phyloP scores from a whole-genome alignment of 768 basidiomycete species.

The Amanita thiersii region DNA sequence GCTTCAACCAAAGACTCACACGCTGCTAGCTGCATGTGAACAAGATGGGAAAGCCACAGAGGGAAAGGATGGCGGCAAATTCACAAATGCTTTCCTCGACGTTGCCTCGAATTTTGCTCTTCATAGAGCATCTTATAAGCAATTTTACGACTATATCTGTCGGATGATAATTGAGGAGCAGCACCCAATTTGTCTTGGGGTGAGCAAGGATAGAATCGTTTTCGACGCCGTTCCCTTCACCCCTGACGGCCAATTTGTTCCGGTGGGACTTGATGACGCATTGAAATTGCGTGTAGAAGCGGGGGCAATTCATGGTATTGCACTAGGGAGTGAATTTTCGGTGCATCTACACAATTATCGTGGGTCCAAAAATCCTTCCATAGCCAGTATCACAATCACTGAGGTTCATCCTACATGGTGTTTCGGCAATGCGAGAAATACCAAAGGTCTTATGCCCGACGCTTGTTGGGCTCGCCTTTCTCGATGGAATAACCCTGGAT shows the following conservation, averaged over 20 bases:
- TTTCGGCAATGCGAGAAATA: slow-evolving; percentile 34
- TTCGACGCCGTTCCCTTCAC: slow-evolving; percentile 52
- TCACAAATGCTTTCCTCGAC: slow-evolving; percentile 49
- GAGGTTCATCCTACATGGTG: slow-evolving; percentile 55
- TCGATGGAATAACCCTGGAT: slow-evolving; percentile 45
- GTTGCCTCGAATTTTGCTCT: slow-evolving; percentile 37
- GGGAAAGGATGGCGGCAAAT: slow-evolving; percentile 53
- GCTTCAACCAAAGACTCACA: slow-evolving; percentile 32
- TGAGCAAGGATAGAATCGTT: slow-evolving; percentile 36
- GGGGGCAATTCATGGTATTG: slow-evolving; percentile 55
- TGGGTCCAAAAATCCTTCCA: slow-evolving; percentile 47
- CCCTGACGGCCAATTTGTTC: slow-evolving; percentile 38
- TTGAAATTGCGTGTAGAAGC: slow-evolving; percentile 39
- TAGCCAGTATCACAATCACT: slow-evolving; percentile 42
- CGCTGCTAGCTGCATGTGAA: slow-evolving; percentile 49
- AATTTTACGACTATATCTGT: slow-evolving; percentile 37
- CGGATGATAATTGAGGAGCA: slow-evolving; percentile 33
- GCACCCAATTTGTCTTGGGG: slow-evolving; percentile 42
- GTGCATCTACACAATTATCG: slow-evolving; percentile 54
- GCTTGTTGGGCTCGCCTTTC: slow-evolving; percentile 45
- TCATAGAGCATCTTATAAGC: slow-evolving; percentile 42
- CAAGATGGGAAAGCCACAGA: slow-evolving; percentile 50
- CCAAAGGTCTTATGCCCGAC: slow-evolving; percentile 20
- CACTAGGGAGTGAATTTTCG: slow-evolving; percentile 54
- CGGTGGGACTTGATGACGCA: slow-evolving; percentile 30